phyloP scores from a whole-genome alignment of 2,329 filamentous ascomycete genomes.

The Fusarium keratoplasticum region DNA sequence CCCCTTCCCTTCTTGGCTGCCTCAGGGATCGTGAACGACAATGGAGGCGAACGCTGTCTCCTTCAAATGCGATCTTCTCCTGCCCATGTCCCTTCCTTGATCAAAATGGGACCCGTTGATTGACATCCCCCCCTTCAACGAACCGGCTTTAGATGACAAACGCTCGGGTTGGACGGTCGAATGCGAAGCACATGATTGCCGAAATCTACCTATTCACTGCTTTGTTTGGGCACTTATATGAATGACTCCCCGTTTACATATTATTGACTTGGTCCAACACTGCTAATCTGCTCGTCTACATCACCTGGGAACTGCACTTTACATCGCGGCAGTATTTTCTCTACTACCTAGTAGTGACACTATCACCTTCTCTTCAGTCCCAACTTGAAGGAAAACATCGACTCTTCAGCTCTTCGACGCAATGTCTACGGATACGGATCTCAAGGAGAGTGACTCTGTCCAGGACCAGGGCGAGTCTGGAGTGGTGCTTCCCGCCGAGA shows the following conservation, averaged over 20 bases:
- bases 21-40: not conserved
- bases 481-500: not conserved
- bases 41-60: not conserved
- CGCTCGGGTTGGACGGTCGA: not conserved
- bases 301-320: not conserved
- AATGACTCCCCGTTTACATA: not conserved
- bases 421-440: slow-evolving; percentile 1
- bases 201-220: not conserved
- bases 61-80: not conserved
- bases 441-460: not conserved
- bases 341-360: not conserved
- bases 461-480: not conserved
- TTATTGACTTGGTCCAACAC: not conserved
- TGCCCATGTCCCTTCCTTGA: not conserved
- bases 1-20: not conserved
- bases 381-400: not conserved
- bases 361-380: not conserved
- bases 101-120: not conserved
- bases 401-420: not conserved
- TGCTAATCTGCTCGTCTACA: not conserved
- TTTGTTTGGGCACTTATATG: not conserved
- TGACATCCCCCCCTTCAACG: not conserved
- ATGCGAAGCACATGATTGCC: not conserved
- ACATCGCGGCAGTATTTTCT: not conserved
- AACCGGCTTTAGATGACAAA: not conserved